phyloP scores from a whole-genome alignment of 2,329 filamentous ascomycete genomes.

The Penicillium sp. region DNA sequence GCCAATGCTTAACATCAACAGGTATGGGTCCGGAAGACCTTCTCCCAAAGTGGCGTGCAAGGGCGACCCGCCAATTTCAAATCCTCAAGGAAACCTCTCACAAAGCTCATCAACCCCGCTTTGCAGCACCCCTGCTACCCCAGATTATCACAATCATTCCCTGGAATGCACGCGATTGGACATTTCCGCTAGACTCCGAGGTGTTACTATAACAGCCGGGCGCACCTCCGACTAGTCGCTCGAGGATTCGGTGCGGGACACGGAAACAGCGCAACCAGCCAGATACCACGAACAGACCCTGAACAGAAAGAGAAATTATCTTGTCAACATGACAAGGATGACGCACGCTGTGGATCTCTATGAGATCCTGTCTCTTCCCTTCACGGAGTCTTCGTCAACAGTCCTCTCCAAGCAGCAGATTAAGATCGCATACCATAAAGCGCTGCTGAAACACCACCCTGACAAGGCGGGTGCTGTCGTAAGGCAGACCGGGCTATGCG shows the following conservation, averaged over 20 bases:
- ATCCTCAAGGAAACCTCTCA: not conserved
- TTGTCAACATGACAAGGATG: conserved; percentile 16
- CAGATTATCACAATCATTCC: not conserved
- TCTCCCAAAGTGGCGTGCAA: conserved; percentile 8
- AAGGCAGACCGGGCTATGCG: conserved; percentile 8
- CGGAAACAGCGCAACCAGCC: not conserved
- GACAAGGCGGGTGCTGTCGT: conserved; percentile 49
- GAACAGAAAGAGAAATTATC: not conserved
- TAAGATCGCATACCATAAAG: conserved; percentile 57
- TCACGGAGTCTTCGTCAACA: conserved; percentile 22
- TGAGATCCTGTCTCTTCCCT: conserved; percentile 42
- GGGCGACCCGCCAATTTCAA: conserved; percentile 4
- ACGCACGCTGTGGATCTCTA: conserved; percentile 35
- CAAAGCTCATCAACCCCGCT: conserved; percentile 3
- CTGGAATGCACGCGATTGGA: not conserved
- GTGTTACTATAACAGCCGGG: not conserved
- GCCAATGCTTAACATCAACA: not conserved
- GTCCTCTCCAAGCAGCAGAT: conserved; percentile 45
- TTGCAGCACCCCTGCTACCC: conserved; percentile 3
- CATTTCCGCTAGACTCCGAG: not conserved
- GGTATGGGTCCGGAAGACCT: not conserved
- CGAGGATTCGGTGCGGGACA: not conserved
- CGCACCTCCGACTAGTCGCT: not conserved
- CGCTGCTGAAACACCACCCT: conserved; percentile 59
- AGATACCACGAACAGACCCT: not conserved